Percentiles rank a stretch among this genome's conserved stretches.
phyloP scores from a whole-genome alignment of 768 basidiomycete species.

The Kwoniella shandongensis region DNA sequence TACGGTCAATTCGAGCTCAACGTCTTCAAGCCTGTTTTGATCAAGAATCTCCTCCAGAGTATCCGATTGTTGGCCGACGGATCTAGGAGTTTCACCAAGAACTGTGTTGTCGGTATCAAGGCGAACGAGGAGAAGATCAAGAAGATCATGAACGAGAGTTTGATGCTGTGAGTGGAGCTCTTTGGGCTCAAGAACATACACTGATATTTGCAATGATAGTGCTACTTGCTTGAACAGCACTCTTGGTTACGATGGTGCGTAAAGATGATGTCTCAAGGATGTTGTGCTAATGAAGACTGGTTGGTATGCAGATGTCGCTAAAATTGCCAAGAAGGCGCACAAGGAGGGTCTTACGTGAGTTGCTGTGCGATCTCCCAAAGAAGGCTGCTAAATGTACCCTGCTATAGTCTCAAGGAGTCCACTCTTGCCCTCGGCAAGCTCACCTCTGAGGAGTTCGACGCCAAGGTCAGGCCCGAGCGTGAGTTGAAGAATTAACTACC shows the following conservation, averaged over 20 bases:
- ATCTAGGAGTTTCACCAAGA: conserved; percentile 90
- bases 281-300: neutral
- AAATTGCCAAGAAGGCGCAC: conserved; percentile 99
- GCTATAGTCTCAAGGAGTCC: conserved; percentile 76
- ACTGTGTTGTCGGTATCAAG: conserved; percentile 93
- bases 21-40: conserved; percentile 98
- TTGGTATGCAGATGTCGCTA: conserved; percentile 92
- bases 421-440: conserved; percentile 83
- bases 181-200: neutral
- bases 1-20: conserved; percentile 99
- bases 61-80: conserved; percentile 92
- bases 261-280: conserved; percentile 20
- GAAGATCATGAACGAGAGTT: conserved; percentile 83
- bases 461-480: conserved; percentile 64
- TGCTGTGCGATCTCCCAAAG: neutral
- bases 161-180: conserved; percentile 69
- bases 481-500: conserved; percentile 23
- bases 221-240: conserved; percentile 95
- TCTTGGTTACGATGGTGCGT: conserved; percentile 93
- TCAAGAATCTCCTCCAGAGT: conserved; percentile 95
- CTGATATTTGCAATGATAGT: conserved; percentile 8
- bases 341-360: conserved; percentile 82
- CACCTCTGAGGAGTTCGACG: conserved; percentile 87
- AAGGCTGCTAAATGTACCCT: neutral
- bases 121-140: conserved; percentile 94